Evolutionary conservation across 139 green algal species (phyloP).

Genomic region (Nannochloris sp.): DNA sequence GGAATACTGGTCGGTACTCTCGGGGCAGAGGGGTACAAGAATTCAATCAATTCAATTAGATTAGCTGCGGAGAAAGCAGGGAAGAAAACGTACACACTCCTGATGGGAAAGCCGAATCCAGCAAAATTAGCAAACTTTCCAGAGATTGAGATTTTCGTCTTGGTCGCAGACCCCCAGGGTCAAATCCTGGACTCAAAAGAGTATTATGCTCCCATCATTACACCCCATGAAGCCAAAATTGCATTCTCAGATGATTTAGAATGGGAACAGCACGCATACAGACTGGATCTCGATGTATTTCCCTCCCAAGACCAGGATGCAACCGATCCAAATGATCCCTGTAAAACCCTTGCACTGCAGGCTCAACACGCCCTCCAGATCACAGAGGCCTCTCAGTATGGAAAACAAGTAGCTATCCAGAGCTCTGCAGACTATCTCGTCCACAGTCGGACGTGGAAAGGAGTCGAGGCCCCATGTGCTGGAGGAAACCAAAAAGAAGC

Average conservation of each 20-base stretch:
- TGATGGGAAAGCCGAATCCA: conserved; percentile 84
- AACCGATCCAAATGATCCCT: not conserved
- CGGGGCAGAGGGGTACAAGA: conserved; percentile 60
- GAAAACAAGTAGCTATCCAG: conserved; percentile 20
- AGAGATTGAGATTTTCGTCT: conserved; percentile 65
- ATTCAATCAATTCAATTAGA: conserved; percentile 44
- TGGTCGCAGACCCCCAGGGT: conserved; percentile 34
- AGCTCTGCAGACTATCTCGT: conserved; percentile 60
- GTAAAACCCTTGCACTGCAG: not conserved
- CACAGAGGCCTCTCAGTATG: conserved; percentile 10
- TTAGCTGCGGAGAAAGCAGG: conserved; percentile 42
- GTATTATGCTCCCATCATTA: conserved; percentile 85
- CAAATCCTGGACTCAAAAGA: conserved; percentile 79
- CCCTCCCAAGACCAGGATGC: not conserved
- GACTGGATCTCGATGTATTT: conserved; percentile 28
- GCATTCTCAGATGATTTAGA: conserved; percentile 35
- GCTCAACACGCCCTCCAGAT: conserved; percentile 12
- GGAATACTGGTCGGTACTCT: conserved; percentile 78
- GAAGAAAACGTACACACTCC: conserved; percentile 82
- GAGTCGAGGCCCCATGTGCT: conserved; percentile 58
- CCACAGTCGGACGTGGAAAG: conserved; percentile 53
- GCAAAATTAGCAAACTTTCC: conserved; percentile 96
- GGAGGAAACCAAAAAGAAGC: conserved; percentile 24
- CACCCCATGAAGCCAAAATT: conserved; percentile 74
- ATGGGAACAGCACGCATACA: conserved; percentile 19